These are phyloP conservation scores for Hibiscus syriacus DNA, from an alignment of 345 rosid species.

Conservation along the genomic window DNA sequence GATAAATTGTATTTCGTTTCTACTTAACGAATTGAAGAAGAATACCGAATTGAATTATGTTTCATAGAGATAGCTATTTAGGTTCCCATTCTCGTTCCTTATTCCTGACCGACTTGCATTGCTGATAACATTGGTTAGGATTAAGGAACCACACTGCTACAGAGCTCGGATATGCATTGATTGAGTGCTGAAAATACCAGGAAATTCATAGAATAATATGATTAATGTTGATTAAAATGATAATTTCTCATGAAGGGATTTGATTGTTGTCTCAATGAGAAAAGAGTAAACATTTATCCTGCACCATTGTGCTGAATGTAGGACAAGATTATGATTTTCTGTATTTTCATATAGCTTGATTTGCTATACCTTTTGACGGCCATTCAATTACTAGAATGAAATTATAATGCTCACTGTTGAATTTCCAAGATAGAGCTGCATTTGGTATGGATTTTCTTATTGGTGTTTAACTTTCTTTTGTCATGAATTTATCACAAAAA, in stretches of 20 bases:
- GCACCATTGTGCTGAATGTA: background rate
- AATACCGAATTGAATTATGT: too few species aligned
- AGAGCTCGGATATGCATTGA: background rate
- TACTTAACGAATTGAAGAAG: too few species aligned
- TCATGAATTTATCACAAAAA: background rate
- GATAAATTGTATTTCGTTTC: too few species aligned
- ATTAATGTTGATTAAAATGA: background rate
- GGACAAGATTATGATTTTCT: background rate
- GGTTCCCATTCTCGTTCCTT: too few species aligned
- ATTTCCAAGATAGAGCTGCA: background rate
- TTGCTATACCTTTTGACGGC: background rate
- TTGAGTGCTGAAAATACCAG: background rate
- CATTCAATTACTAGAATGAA: background rate
- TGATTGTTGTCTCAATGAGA: background rate
- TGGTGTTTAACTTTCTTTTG: background rate
- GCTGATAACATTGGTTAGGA: too few species aligned
- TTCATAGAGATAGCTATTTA: too few species aligned
- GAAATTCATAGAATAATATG: background rate
- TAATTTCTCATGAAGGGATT: background rate
- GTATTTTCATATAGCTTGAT: background rate
- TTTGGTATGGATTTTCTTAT: background rate
- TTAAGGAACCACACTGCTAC: background rate
- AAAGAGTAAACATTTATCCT: background rate
- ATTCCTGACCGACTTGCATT: too few species aligned
- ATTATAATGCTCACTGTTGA: background rate